A percentile compares a stretch with the other conserved stretches of the same genome.
These are phyloP conservation scores for Trypanosoma brucei DNA, from an alignment of 208 protist genomes.

Conservation along the genomic window DNA sequence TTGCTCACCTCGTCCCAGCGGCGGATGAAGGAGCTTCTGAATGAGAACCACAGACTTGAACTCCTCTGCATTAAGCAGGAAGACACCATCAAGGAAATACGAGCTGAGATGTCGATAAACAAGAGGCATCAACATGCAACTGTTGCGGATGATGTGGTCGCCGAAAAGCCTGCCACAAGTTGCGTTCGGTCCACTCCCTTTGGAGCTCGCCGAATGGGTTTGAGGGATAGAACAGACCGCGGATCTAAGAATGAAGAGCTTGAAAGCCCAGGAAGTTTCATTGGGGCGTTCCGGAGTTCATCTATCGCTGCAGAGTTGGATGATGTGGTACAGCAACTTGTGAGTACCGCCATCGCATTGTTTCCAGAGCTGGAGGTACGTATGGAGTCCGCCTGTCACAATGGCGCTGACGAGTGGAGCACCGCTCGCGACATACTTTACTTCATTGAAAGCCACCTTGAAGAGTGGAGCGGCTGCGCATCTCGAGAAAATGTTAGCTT, in stretches of 20 bases:
- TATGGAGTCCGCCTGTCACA: background rate
- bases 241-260: background rate
- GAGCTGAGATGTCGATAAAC: background rate
- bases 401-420: background rate
- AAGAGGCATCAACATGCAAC: background rate
- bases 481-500: background rate
- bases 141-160: background rate
- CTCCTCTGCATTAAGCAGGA: constrained; percentile 22
- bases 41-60: constrained; percentile 24
- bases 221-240: background rate
- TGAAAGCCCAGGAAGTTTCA: background rate
- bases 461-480: background rate
- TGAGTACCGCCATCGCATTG: background rate
- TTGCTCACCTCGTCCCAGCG: constrained; percentile 18
- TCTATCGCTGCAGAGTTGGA: background rate
- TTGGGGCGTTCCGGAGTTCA: background rate
- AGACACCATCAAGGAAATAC: constrained; percentile 8
- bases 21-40: constrained; percentile 22
- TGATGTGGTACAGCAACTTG: background rate
- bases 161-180: background rate
- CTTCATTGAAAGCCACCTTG: background rate
- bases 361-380: background rate
- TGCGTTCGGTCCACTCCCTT: too few relatives aligned
- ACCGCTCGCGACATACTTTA: background rate
- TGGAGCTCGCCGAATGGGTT: background rate